phyloP scores from a whole-genome alignment of 2,329 filamentous ascomycete species.

The Massarina eburnea region DNA sequence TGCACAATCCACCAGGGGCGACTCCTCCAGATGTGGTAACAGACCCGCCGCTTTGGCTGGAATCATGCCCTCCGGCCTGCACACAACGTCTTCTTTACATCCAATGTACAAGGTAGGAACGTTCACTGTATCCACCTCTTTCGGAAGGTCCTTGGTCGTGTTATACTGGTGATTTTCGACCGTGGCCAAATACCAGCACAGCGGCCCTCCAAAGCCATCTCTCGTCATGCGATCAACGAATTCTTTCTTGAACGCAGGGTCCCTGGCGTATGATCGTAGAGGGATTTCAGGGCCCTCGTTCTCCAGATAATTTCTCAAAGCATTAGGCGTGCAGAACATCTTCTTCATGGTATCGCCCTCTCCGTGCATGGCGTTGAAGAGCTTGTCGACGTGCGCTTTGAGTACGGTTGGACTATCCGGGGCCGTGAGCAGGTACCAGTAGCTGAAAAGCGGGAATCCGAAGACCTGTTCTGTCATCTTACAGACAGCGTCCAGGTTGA shows the following conservation, averaged over 20 bases:
- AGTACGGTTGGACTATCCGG: slow-evolving; percentile 41
- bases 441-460: slow-evolving; percentile 43
- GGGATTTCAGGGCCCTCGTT: background rate
- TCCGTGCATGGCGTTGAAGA: slow-evolving; percentile 38
- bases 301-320: slow-evolving; percentile 28
- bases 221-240: slow-evolving; percentile 31
- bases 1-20: slow-evolving; percentile 21
- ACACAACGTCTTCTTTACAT: slow-evolving; percentile 32
- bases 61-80: slow-evolving; percentile 25
- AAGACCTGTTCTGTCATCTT: slow-evolving; percentile 28
- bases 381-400: slow-evolving; percentile 38
- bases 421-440: slow-evolving; percentile 49
- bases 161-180: slow-evolving; percentile 23
- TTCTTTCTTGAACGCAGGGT: slow-evolving; percentile 22
- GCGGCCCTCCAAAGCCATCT: slow-evolving; percentile 32
- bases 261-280: slow-evolving; percentile 33
- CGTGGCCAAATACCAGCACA: slow-evolving; percentile 38
- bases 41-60: slow-evolving; percentile 18
- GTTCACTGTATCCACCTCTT: slow-evolving; percentile 17
- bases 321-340: slow-evolving; percentile 41
- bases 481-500: slow-evolving; percentile 41
- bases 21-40: slow-evolving; percentile 28
- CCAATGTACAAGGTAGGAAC: slow-evolving; percentile 39
- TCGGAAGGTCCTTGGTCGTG: slow-evolving; percentile 19
- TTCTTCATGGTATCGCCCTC: slow-evolving; percentile 36